phyloP scores from a whole-genome alignment of 1,284 basidiomycete genomes.

The Cutaneotrichosporon sp. region DNA sequence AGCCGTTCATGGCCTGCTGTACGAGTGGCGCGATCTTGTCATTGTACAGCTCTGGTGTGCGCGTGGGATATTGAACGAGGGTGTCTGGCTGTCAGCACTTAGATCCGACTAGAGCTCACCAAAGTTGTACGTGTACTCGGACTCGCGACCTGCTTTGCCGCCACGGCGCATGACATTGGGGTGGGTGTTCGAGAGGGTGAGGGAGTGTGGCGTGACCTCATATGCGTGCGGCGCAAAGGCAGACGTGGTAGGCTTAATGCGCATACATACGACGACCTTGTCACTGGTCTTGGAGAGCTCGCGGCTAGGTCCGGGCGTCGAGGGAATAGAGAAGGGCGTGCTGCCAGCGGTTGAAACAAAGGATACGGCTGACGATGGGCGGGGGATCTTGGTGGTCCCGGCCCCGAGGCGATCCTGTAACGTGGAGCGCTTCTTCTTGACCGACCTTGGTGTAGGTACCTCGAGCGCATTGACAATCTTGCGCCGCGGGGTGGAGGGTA shows the following conservation, averaged over 20 bases:
- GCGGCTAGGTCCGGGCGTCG: slow-evolving; percentile 5
- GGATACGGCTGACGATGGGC: slow-evolving; percentile 10
- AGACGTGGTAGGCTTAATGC: slow-evolving; percentile 48
- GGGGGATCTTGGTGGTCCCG: slow-evolving; percentile 16
- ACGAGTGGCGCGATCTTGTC: slow-evolving; percentile 57
- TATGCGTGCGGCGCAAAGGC: slow-evolving; percentile 43
- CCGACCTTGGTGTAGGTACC: slow-evolving; percentile 15
- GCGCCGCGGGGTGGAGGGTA: slow-evolving; percentile 18
- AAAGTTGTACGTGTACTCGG: slow-evolving; percentile 50
- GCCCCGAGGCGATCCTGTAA: slow-evolving; percentile 33
- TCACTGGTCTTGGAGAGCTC: slow-evolving; percentile 26
- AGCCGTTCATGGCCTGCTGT: slow-evolving; percentile 58
- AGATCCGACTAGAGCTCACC: slow-evolving; percentile 32
- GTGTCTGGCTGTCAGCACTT: slow-evolving; percentile 37
- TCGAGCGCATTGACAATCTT: slow-evolving; percentile 27
- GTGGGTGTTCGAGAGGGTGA: slow-evolving; percentile 46
- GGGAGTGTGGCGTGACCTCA: slow-evolving; percentile 39
- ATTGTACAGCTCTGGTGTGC: slow-evolving; percentile 55
- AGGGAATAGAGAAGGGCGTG: not conserved
- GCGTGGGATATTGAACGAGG: slow-evolving; percentile 51
- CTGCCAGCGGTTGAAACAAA: not conserved
- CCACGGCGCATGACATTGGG: slow-evolving; percentile 51
- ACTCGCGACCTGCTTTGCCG: slow-evolving; percentile 49
- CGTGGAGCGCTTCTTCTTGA: slow-evolving; percentile 33
- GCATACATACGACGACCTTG: slow-evolving; percentile 51